Base-by-base conservation (phyloP, 1,284 basidiomycete genomes). In the Meripilus lineatus region DNA sequence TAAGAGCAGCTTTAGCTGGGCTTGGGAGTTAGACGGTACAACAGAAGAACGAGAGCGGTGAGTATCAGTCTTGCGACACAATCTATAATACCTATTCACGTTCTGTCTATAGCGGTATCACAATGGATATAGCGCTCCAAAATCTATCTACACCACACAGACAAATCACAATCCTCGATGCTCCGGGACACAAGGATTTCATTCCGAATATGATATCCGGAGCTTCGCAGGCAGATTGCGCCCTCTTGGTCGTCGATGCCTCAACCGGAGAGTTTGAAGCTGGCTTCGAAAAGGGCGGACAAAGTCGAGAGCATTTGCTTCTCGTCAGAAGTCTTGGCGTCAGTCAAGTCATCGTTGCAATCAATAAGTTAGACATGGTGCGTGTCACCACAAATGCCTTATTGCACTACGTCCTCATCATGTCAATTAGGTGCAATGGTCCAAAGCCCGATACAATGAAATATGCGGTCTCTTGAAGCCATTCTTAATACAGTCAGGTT, bases 201-300 rank as follows among this genome's bases (percentile, higher is more conserved):
- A 89, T 99, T 45, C 95, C 96, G 0, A 98, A 98, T 60, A 99
- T 99, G 96, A 99, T 99, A 47, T 95, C 92, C 0, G 95, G 95
- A 2, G 95, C 95, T 2, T 85, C 94, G 0, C 95, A 98, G 66
- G 96, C 96, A 0, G 95, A 99, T 56, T 93, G 91, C 28, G 94
- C 95, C 1, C 67, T 99, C 4, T 77, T 99, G n/a, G 95, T 99
- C 4, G 81, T 99, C 17, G 96, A 97, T 63, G 86, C 93, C 5
- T 74, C 84, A 3, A 82, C 75, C 1, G 95, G 95, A 18, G 93
- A 93, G 56, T 99, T 99, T 53, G 95, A 99, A 64, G 85, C 92
- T 18, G 95, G 95, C 1, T 99, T 99, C 56, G 85, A 93, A 34
- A 77, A 87, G 13, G 91, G 91, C 23, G 95, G 95, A 1, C 95